Evolutionary conservation across 108 stramenopile species (phyloP).

Genomic region (Skeletonema costatum): DNA sequence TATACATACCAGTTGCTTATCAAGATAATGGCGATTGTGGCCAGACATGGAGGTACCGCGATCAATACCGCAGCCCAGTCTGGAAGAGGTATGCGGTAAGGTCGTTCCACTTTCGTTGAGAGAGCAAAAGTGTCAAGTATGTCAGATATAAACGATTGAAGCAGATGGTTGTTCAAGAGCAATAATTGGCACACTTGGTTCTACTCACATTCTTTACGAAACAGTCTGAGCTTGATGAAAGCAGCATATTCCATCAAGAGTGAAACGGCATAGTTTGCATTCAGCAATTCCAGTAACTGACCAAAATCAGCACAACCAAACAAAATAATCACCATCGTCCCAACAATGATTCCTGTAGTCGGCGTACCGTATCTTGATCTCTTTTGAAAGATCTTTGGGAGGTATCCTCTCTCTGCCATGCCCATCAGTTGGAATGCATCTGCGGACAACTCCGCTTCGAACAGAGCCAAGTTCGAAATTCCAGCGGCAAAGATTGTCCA

Average conservation of each 20-base stretch:
- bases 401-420: conserved; percentile 84
- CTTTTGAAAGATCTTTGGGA: conserved; percentile 80
- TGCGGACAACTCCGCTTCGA: conserved; percentile 92
- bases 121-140: background rate
- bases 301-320: conserved; percentile 75
- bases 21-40: conserved; percentile 26
- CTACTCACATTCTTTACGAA: conserved; percentile 40
- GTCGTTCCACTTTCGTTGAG: conserved; percentile 27
- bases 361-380: conserved; percentile 89
- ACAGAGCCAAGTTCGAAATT: conserved; percentile 87
- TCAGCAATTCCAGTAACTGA: conserved; percentile 90
- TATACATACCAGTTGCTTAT: conserved; percentile 52
- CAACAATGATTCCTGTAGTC: conserved; percentile 81
- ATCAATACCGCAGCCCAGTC: conserved; percentile 49
- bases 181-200: background rate
- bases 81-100: conserved; percentile 49
- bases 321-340: conserved; percentile 75
- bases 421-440: conserved; percentile 95
- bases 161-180: background rate
- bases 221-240: conserved; percentile 87
- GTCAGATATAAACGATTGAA: background rate
- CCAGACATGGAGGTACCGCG: conserved; percentile 38
- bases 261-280: conserved; percentile 83
- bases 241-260: conserved; percentile 93
- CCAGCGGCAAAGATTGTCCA: conserved; percentile 94